Evolutionary conservation across 495 filamentous ascomycete genomes (phyloP).

Genomic region (Rhypophila decipiens): DNA sequence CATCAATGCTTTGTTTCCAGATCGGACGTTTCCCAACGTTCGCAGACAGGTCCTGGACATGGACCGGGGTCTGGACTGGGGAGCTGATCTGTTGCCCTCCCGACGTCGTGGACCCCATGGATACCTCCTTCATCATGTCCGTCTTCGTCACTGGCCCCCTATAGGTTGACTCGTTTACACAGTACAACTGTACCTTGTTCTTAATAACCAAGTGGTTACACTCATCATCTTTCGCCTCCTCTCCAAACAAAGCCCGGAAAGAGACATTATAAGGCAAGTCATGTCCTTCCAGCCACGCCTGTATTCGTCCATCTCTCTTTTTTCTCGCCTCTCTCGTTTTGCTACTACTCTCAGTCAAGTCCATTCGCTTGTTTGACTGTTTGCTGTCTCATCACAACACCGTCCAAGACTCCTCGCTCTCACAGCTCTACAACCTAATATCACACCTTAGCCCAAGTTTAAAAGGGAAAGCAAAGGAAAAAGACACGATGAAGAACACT

Average conservation of each 20-base stretch:
- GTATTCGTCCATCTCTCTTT: background rate
- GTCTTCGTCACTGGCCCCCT: background rate
- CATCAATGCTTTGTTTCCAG: background rate
- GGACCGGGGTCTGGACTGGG: too few relatives aligned
- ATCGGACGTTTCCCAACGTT: background rate
- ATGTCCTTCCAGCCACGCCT: too few relatives aligned
- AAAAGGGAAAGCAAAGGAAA: background rate
- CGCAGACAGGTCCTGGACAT: too few relatives aligned
- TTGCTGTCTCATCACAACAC: too few relatives aligned
- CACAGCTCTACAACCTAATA: too few relatives aligned
- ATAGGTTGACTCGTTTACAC: background rate
- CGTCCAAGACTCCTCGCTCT: too few relatives aligned
- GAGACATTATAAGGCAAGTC: too few relatives aligned
- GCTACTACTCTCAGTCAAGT: background rate
- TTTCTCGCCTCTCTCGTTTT: background rate
- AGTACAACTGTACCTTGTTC: background rate
- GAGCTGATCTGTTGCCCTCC: too few relatives aligned
- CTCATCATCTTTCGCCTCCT: too few relatives aligned
- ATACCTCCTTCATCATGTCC: background rate
- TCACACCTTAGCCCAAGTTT: too few relatives aligned
- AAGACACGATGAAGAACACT: slow-evolving; percentile 22
- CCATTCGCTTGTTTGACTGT: background rate
- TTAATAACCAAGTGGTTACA: too few relatives aligned
- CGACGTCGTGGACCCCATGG: too few relatives aligned
- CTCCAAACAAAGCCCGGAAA: background rate